Evolutionary conservation across 2,329 filamentous ascomycete species (phyloP).

Genomic region (Thielaviopsis punctulata): DNA sequence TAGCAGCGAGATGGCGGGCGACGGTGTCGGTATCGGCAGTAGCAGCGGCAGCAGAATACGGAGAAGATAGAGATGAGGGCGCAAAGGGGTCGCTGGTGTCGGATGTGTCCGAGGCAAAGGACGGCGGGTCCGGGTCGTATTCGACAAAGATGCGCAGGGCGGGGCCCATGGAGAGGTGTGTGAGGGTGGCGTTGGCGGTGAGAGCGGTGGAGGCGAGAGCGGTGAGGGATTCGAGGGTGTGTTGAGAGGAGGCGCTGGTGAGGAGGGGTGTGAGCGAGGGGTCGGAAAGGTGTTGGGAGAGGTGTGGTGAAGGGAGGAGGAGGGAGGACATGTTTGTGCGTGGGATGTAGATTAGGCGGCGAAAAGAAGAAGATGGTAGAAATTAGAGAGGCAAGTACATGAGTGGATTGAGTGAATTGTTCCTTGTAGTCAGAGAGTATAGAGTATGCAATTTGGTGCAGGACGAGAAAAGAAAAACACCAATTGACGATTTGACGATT

Average conservation of each 20-base stretch:
- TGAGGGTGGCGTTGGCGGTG: constrained; percentile 33
- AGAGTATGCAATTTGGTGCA: too few species aligned
- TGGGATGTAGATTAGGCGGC: background rate
- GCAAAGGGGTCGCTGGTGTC: background rate
- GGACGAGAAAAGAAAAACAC: too few species aligned
- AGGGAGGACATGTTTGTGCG: constrained; percentile 5
- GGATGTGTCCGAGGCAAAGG: background rate
- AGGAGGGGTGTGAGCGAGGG: constrained; percentile 38
- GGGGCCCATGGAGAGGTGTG: constrained; percentile 33
- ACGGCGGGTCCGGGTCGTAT: constrained; percentile 9
- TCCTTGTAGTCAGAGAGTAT: too few species aligned
- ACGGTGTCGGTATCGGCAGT: constrained; percentile 12
- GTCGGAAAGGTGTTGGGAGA: constrained; percentile 39
- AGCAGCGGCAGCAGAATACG: too few species aligned
- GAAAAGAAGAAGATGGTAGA: background rate
- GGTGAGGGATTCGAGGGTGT: constrained; percentile 32
- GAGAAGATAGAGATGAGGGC: background rate
- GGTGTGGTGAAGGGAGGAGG: constrained; percentile 7
- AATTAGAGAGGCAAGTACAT: too few species aligned
- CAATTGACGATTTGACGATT: too few species aligned
- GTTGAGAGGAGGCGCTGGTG: constrained; percentile 29
- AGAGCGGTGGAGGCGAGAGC: constrained; percentile 35
- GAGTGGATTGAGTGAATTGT: too few species aligned
- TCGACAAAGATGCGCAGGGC: constrained; percentile 43
- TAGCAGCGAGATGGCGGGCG: constrained; percentile 4